These are phyloP conservation scores for Aspergillus pseudoglaucus DNA, from an alignment of 2,329 filamentous ascomycete genomes.

Conservation along the genomic window DNA sequence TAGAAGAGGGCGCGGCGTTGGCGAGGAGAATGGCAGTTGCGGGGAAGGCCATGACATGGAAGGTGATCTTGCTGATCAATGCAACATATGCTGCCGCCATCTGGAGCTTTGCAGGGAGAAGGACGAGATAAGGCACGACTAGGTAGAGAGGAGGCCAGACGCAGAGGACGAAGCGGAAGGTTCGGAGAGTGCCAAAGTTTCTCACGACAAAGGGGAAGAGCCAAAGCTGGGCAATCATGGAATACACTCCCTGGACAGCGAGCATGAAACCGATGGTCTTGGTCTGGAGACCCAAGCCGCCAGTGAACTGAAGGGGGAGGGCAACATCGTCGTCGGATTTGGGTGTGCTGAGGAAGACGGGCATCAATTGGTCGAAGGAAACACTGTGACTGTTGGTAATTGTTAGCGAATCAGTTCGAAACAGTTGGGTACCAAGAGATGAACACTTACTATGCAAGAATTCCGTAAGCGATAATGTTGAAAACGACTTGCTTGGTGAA, in stretches of 20 bases:
- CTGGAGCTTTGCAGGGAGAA: constrained; percentile 66
- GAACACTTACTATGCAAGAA: constrained; percentile 80
- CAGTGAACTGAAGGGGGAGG: constrained; percentile 82
- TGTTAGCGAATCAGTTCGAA: constrained; percentile 34
- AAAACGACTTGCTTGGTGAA: constrained; percentile 82
- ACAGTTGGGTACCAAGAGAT: constrained; percentile 2
- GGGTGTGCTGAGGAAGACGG: constrained; percentile 77
- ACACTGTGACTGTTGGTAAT: constrained; percentile 73
- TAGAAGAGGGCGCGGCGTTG: constrained; percentile 76
- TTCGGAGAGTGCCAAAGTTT: constrained; percentile 68
- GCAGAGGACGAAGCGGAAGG: constrained; percentile 74
- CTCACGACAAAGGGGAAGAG: constrained; percentile 73
- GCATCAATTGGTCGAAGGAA: constrained; percentile 88
- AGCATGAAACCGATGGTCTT: constrained; percentile 83
- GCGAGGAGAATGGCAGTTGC: constrained; percentile 82
- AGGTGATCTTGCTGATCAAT: constrained; percentile 87
- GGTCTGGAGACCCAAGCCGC: constrained; percentile 76
- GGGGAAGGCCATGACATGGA: constrained; percentile 85
- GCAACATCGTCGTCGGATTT: constrained; percentile 44
- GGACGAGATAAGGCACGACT: constrained; percentile 77
- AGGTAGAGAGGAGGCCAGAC: constrained; percentile 86
- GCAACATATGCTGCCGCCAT: constrained; percentile 70
- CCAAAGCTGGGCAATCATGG: constrained; percentile 77
- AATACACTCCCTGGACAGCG: constrained; percentile 81
- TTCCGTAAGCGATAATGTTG: constrained; percentile 83